A percentile compares a stretch with the other conserved stretches of the same genome.
phyloP scores from a whole-genome alignment of 495 filamentous ascomycete species.

The Aspergillus egyptiacus region DNA sequence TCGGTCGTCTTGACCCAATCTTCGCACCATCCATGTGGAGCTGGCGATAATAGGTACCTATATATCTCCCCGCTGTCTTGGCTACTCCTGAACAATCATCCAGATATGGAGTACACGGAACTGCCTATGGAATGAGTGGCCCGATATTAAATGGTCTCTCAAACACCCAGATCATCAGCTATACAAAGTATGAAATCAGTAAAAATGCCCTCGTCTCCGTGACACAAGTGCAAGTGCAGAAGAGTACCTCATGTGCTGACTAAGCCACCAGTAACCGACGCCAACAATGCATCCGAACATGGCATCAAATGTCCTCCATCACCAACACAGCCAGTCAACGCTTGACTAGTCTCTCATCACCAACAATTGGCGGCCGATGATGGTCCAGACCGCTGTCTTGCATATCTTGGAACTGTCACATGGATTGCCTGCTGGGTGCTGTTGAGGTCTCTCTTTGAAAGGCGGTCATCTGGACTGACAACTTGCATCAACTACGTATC shows the following conservation, averaged over 20 bases:
- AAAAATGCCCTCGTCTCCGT: no score
- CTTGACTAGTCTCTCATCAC: background rate
- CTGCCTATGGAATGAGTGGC: no score
- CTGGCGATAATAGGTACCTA: no score
- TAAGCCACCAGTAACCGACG: conserved; percentile 3
- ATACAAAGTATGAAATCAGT: no score
- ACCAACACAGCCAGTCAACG: background rate
- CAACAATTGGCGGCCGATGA: conserved; percentile 1
- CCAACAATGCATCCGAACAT: background rate
- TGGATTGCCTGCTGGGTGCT: background rate
- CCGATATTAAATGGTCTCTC: no score
- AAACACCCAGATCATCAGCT: no score
- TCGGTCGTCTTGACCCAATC: no score
- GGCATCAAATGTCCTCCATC: background rate
- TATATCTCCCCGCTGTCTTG: no score
- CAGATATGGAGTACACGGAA: no score
- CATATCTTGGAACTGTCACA: conserved; percentile 11
- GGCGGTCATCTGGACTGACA: background rate
- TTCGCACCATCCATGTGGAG: no score
- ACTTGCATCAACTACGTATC: background rate
- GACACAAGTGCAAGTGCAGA: no score
- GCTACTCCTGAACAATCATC: no score
- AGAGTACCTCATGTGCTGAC: conserved; percentile 7
- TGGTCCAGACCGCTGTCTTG: background rate
- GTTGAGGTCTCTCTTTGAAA: conserved; percentile 7